Evolutionary conservation across 352 stramenopile genomes (phyloP).

Genomic region (Globisporangium lucens): DNA sequence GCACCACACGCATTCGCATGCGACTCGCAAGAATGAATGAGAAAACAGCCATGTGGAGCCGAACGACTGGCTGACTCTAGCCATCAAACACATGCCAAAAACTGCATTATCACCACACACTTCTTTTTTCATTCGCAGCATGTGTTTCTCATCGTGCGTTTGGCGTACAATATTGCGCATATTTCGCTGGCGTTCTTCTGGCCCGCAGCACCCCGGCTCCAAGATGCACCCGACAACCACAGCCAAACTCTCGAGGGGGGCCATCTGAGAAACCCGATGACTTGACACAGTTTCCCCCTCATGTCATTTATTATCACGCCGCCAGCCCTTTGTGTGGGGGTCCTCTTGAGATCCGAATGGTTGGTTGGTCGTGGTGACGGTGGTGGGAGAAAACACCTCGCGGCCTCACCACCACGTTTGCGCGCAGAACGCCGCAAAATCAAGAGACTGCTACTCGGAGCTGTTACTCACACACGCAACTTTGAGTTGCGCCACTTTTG

Average conservation of each 20-base stretch:
- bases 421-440: not conserved
- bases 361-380: not conserved
- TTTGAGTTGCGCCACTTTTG: not conserved
- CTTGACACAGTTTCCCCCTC: not conserved
- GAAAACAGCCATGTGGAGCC: not conserved
- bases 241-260: not conserved
- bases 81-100: not conserved
- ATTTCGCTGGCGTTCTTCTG: not conserved
- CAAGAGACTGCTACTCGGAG: not conserved
- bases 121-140: not conserved
- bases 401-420: not conserved
- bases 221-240: not conserved
- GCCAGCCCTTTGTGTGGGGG: too few species aligned
- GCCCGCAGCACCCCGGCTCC: not conserved
- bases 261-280: not conserved
- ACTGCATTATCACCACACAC: not conserved
- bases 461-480: not conserved
- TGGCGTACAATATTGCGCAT: not conserved
- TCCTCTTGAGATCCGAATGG: not conserved
- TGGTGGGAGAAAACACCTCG: not conserved
- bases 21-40: not conserved
- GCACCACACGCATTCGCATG: not conserved
- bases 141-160: not conserved
- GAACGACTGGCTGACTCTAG: not conserved
- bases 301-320: not conserved